Percentiles rank a stretch among this genome's conserved stretches.
Conservation (phyloP, 1,284 basidiomycete species). For the Porogramme epimiltina region DNA sequence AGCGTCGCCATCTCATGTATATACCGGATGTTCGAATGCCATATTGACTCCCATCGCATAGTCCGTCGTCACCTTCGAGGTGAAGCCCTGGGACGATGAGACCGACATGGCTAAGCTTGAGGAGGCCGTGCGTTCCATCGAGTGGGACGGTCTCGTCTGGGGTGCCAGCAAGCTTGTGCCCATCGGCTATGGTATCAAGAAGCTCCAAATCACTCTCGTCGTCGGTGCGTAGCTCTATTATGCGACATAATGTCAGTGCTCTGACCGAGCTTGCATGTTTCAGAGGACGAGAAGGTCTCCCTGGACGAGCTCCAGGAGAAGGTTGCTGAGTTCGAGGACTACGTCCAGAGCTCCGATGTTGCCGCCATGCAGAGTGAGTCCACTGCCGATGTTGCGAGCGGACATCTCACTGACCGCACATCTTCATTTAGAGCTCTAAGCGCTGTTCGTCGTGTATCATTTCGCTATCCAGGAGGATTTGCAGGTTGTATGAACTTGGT, state of each 20-base stretch:
- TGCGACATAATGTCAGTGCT: not conserved
- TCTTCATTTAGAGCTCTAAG: slow-evolving; percentile 15
- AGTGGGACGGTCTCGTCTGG: slow-evolving; percentile 94
- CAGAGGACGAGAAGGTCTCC: slow-evolving; percentile 95
- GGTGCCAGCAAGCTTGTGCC: slow-evolving; percentile 90
- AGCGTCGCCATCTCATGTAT: slow-evolving; percentile 21
- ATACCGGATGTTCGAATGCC: slow-evolving; percentile 12
- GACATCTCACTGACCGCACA: not conserved
- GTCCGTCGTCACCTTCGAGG: slow-evolving; percentile 95
- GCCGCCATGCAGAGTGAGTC: slow-evolving; percentile 88
- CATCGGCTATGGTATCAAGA: slow-evolving; percentile 92
- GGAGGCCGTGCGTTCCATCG: slow-evolving; percentile 81
- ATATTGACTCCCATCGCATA: slow-evolving; percentile 36
- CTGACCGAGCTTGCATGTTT: slow-evolving; percentile 3
- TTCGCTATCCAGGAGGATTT: slow-evolving; percentile 2
- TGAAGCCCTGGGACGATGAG: slow-evolving; percentile 99
- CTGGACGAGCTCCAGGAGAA: slow-evolving; percentile 94
- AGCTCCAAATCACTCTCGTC: slow-evolving; percentile 94
- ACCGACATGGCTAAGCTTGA: slow-evolving; percentile 95
- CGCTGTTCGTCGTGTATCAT: not conserved
- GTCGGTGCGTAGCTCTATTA: slow-evolving; percentile 66
- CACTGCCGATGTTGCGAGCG: not conserved
- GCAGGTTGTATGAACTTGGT: slow-evolving; percentile 12
- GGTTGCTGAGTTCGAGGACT: slow-evolving; percentile 89
- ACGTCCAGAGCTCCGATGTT: slow-evolving; percentile 93